Percentiles rank a stretch among this genome's conserved stretches.
These are phyloP conservation scores for Calocybe gangraenosa DNA, from an alignment of 768 basidiomycete species.

Conservation along the genomic window DNA sequence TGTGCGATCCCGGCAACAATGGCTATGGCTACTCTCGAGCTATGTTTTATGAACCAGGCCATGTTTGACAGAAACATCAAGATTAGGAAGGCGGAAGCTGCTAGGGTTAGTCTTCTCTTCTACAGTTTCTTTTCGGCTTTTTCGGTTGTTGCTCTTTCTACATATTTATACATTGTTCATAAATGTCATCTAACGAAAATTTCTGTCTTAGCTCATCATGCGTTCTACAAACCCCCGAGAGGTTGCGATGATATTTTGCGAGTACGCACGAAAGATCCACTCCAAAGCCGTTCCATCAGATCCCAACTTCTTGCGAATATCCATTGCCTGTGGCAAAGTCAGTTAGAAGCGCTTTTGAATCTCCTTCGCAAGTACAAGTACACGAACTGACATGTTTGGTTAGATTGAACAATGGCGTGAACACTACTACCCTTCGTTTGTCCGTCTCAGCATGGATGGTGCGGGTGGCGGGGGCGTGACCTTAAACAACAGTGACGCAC, in stretches of 20 bases:
- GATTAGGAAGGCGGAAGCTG: slow-evolving; percentile 90
- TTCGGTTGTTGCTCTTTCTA: slow-evolving; percentile 1
- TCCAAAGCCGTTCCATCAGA: slow-evolving; percentile 73
- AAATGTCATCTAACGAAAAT: neutral
- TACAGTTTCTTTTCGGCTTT: neutral
- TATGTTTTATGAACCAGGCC: slow-evolving; percentile 89
- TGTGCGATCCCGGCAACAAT: slow-evolving; percentile 92
- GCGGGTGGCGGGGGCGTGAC: slow-evolving; percentile 17
- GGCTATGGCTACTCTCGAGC: slow-evolving; percentile 90
- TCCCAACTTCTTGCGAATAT: slow-evolving; percentile 81
- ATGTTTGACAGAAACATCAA: slow-evolving; percentile 91
- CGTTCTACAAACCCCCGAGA: slow-evolving; percentile 88
- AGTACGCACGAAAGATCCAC: slow-evolving; percentile 80
- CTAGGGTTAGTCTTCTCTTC: slow-evolving; percentile 48
- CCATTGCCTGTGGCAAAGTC: slow-evolving; percentile 82
- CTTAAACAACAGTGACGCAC: slow-evolving; percentile 51
- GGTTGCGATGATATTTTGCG: slow-evolving; percentile 83
- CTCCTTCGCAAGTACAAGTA: neutral
- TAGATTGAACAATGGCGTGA: slow-evolving; percentile 95
- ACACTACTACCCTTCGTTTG: slow-evolving; percentile 90
- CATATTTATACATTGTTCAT: neutral
- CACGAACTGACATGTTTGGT: slow-evolving; percentile 10
- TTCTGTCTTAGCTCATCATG: slow-evolving; percentile 72
- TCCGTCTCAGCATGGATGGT: slow-evolving; percentile 34
- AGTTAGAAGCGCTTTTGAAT: slow-evolving; percentile 14